Conservation (phyloP, 176 grass and related monocot species). For the Oryza australiensis region DNA sequence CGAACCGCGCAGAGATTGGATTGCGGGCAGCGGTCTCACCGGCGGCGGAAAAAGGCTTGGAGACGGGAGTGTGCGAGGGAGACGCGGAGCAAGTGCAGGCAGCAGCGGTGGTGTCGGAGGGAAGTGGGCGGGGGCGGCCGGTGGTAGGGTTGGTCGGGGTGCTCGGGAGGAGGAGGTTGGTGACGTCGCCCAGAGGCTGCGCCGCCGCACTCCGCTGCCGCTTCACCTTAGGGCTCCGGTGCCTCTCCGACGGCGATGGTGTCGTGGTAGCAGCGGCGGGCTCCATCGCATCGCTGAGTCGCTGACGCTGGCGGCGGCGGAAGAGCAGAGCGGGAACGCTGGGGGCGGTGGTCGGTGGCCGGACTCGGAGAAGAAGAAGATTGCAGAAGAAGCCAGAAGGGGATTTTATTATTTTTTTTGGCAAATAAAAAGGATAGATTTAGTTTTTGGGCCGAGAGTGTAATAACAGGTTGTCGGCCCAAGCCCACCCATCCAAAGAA, state of each 20-base stretch:
- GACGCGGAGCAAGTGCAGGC: background rate
- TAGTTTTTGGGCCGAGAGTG: too few relatives aligned
- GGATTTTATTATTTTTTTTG: too few relatives aligned
- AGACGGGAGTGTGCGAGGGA: constrained; percentile 26
- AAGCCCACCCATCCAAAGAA: too few relatives aligned
- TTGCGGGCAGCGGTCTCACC: too few relatives aligned
- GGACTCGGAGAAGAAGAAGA: too few relatives aligned
- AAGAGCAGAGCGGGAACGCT: too few relatives aligned
- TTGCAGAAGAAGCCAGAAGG: too few relatives aligned
- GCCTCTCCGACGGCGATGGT: background rate
- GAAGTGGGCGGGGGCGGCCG: background rate
- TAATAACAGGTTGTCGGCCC: too few relatives aligned
- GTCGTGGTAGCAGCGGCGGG: background rate
- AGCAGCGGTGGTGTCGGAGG: constrained; percentile 2
- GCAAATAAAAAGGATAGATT: too few relatives aligned
- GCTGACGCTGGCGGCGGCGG: too few relatives aligned
- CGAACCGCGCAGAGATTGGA: too few relatives aligned
- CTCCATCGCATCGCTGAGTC: background rate
- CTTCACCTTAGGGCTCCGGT: background rate
- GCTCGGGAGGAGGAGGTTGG: constrained; percentile 33
- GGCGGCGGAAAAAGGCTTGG: constrained; percentile 20
- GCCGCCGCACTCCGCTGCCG: background rate
- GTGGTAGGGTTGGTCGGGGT: background rate
- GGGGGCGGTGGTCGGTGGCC: too few relatives aligned
- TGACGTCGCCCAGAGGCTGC: constrained; percentile 49